A percentile compares a stretch with the other conserved stretches of the same genome.
Evolutionary conservation across 116 monocot genomes (phyloP).

Genomic region (Trichopus zeylanicus): DNA sequence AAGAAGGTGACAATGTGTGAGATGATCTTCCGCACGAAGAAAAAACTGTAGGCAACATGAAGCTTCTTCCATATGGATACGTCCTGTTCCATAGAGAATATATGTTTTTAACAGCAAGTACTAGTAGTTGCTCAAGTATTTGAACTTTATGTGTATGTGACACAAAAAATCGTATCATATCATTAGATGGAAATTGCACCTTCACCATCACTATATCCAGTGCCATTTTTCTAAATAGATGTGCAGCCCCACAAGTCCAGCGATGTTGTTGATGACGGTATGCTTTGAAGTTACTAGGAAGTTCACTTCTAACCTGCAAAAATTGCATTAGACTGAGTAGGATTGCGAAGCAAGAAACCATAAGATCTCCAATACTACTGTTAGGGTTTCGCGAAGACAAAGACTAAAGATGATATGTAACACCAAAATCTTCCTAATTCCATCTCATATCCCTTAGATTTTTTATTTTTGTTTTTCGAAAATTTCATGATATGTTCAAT

Average conservation of each 20-base stretch:
- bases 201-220: slow-evolving; percentile 34
- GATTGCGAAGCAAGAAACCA: neutral
- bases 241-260: slow-evolving; percentile 80
- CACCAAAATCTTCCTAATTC: too few species aligned
- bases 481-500: too few species aligned
- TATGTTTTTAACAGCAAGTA: neutral
- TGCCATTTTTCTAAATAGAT: slow-evolving; percentile 64
- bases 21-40: slow-evolving; percentile 46
- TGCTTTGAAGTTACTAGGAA: slow-evolving; percentile 69
- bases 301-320: slow-evolving; percentile 61
- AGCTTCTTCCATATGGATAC: slow-evolving; percentile 50
- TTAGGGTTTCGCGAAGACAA: too few species aligned
- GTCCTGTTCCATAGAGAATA: slow-evolving; percentile 21
- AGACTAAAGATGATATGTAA: too few species aligned
- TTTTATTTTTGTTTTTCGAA: too few species aligned
- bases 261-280: slow-evolving; percentile 71
- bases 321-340: neutral
- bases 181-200: slow-evolving; percentile 13
- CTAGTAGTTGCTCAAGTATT: neutral
- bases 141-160: neutral
- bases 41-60: slow-evolving; percentile 43
- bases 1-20: slow-evolving; percentile 41
- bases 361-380: too few species aligned
- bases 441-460: too few species aligned
- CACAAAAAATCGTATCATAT: neutral